Evolutionary conservation across 768 basidiomycete species (phyloP).

Genomic region (Sarcomyxa edulis): DNA sequence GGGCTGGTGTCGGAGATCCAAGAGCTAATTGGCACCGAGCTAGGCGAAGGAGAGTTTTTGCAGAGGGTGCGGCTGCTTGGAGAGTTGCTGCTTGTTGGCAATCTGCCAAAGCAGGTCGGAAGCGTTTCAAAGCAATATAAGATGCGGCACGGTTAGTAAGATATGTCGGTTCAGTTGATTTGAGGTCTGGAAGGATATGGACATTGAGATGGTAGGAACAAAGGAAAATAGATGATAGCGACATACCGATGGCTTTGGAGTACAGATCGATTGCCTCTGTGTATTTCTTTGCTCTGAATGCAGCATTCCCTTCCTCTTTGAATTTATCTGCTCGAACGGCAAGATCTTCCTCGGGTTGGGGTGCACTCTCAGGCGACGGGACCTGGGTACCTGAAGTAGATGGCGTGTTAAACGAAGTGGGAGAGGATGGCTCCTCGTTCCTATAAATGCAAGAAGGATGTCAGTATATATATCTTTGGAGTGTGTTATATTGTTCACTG

Average conservation of each 20-base stretch:
- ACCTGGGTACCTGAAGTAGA: conserved; percentile 2
- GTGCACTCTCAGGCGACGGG: background rate
- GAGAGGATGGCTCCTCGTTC: too few species aligned
- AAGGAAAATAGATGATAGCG: conserved; percentile 7
- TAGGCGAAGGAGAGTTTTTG: conserved; percentile 79
- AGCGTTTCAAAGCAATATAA: conserved; percentile 76
- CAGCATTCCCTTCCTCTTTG: conserved; percentile 72
- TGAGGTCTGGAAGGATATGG: conserved; percentile 39
- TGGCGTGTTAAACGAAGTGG: too few species aligned
- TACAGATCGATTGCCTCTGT: conserved; percentile 69
- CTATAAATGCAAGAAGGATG: background rate
- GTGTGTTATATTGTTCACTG: background rate
- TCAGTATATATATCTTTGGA: background rate
- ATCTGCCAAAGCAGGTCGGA: conserved; percentile 68
- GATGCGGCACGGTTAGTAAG: conserved; percentile 85
- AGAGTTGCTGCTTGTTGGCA: conserved; percentile 70
- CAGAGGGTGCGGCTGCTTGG: conserved; percentile 53
- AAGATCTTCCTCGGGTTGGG: conserved; percentile 25
- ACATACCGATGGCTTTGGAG: conserved; percentile 65
- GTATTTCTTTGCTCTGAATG: conserved; percentile 66
- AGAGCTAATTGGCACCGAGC: conserved; percentile 82
- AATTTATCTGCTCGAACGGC: conserved; percentile 49
- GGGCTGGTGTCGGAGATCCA: conserved; percentile 62
- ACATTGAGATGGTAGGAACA: conserved; percentile 1
- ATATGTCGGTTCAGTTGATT: conserved; percentile 65